phyloP scores from a whole-genome alignment of 2,329 filamentous ascomycete genomes.

The Trichoderma pleuroti region DNA sequence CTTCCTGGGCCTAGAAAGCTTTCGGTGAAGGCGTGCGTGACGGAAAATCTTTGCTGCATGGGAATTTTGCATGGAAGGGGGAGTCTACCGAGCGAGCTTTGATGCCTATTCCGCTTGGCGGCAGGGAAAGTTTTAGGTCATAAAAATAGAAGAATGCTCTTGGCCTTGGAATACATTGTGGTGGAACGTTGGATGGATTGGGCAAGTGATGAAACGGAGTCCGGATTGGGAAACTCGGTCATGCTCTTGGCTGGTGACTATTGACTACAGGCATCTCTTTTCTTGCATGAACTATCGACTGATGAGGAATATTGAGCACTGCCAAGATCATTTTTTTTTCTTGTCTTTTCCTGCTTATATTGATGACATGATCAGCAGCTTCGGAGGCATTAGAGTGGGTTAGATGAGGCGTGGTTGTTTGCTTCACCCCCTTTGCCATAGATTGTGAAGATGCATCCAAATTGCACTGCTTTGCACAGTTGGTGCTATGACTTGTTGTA shows the following conservation, averaged over 20 bases:
- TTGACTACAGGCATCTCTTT: not conserved
- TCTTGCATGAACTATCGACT: not conserved
- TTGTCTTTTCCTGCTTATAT: not conserved
- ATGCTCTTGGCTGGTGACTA: not conserved
- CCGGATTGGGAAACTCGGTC: not conserved
- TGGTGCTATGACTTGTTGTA: not conserved
- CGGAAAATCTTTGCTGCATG: not conserved
- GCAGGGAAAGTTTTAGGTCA: not conserved
- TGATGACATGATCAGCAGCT: not conserved
- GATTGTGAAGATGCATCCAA: not conserved
- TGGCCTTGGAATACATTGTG: not conserved
- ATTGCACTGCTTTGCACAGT: not conserved
- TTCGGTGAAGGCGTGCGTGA: not conserved
- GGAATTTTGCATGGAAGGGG: not conserved
- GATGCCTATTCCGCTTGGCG: not conserved
- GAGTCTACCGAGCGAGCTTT: not conserved
- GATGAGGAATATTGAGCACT: not conserved
- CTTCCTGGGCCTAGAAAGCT: not conserved
- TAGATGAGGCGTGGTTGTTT: not conserved
- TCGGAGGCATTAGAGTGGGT: not conserved
- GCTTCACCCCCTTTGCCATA: not conserved
- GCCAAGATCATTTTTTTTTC: not conserved
- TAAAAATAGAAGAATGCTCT: not conserved
- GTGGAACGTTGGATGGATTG: too few species aligned
- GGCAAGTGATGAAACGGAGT: not conserved